Conservation (phyloP, 2,329 filamentous ascomycete species). For the Aspergillus sp. region DNA sequence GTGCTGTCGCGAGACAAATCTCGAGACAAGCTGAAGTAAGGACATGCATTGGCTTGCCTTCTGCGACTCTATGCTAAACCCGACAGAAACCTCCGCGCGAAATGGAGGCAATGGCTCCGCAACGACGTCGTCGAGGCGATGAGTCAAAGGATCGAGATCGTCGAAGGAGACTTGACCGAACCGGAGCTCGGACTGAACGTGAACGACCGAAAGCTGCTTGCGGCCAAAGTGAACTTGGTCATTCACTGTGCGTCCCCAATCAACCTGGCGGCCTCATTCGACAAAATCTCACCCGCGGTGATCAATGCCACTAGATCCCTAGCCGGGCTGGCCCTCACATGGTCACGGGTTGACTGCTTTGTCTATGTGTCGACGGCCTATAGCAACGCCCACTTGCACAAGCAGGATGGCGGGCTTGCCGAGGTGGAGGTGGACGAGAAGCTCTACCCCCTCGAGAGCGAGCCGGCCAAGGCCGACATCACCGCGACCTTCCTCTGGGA, state of each 20-base stretch:
- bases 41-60: background rate
- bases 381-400: constrained; percentile 13
- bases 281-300: background rate
- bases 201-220: background rate
- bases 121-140: too few species aligned
- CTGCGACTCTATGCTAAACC: constrained; percentile 8
- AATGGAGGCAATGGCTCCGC: background rate
- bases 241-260: constrained; percentile 19
- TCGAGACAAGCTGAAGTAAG: constrained; percentile 2
- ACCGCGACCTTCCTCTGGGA: constrained; percentile 12
- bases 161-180: constrained; percentile 15
- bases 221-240: constrained; percentile 9
- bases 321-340: constrained; percentile 8
- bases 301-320: constrained; percentile 10
- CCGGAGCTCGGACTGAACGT: constrained; percentile 9
- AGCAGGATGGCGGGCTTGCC: background rate
- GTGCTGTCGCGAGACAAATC: constrained; percentile 15
- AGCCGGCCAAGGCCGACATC: background rate
- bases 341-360: constrained; percentile 12
- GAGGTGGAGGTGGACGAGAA: constrained; percentile 12
- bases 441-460: constrained; percentile 8
- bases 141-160: constrained; percentile 3
- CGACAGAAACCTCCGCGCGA: constrained; percentile 7
- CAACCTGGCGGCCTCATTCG: constrained; percentile 2
- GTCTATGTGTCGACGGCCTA: constrained; percentile 21